Evolutionary conservation across 768 basidiomycete genomes (phyloP), one percentile per base, ranked within the genome.

Genomic region (Flagelloscypha sp.): DNA sequence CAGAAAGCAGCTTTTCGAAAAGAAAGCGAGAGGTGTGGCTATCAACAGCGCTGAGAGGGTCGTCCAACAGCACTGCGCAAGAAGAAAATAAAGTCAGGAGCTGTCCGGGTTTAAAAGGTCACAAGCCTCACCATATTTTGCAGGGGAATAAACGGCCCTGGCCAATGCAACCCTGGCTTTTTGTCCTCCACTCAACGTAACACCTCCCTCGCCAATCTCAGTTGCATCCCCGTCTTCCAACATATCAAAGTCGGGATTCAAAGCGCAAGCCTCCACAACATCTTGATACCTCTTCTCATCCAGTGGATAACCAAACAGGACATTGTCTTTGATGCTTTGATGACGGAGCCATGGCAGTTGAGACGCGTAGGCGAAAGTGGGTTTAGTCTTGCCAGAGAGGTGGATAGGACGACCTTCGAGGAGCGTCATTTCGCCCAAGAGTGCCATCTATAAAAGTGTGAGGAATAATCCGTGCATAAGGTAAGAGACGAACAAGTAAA

Each of bases 111-210:
- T n/a, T n/a, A n/a, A n/a, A n/a, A n/a, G n/a, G n/a, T n/a, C n/a
- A n/a, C n/a, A n/a, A n/a, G n/a, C n/a, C n/a, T n/a, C n/a, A n/a
- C n/a, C 74, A 41, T 71, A 79, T 54, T 69, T 72, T 17, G 76
- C 78, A 11, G 68, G 61, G 16, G 81, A 76, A 54, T 89, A 66
- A 4, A 76, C 56, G 1, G 76, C 76, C 10, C 77, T 53, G 2
- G 78, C 78, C 1, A 77, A 56, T 1, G 67, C 66, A 12, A 74
- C 56, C 6, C 72, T 55, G 4, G 72, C 71, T 30, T 66, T 53
- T 40, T 72, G 67, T 1, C 72, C 70, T 4, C 70, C 43, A 28
- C 35, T 37, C 2, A 63, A 48, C 1, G 61, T 64, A 12, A 65
- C 57, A 3, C 74, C 76, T 44, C 72, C 72, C 45, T 79, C 76